Base-by-base conservation (phyloP, 768 basidiomycete species). In the Mycena filopes region DNA sequence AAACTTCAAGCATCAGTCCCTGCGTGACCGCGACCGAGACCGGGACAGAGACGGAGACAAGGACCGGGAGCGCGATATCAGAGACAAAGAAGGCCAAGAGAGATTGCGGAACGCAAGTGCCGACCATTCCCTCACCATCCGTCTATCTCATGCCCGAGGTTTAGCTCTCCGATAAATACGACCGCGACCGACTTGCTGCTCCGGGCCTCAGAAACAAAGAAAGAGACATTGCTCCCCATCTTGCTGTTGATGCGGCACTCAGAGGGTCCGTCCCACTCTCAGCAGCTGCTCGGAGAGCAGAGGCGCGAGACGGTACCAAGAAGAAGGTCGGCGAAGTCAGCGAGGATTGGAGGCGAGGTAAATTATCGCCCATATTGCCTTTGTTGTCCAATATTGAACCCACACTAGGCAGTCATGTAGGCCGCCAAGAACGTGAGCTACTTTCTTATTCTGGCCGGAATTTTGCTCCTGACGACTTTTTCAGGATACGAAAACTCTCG, bases 261-360 rank as follows among this genome's bases (percentile, higher is more conserved):
- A 80, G 85, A 64, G 75, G 83, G 38, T 72, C 78, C 48, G 68
- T 81, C 21, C 80, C 74, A 25, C 70, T 80, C 6, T 71, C 80
- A 56, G 73, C 79, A 31, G 70, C 84, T 43, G 78, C 85, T 53
- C 85, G 91, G 59, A 79, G 86, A 50, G 76, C 81, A 50, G 91
- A 93, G 62, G 79, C 81, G 28, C 82, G 89, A 71, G 92, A 93
- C 29, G 66, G 80, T 58, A 72, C 79, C 47, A 91, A 87, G 80
- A 89, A 88, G 79, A 90, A 90, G 77, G 82, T 83, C 46, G 91
- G 89, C 40, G 93, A 94, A 74, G 82, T 81, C 26, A 89, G 87
- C 70, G 92, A 94, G 70, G 93, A 95, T 72, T 95, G 93, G 93
- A 85, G 93, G 74, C 85, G 91, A 87, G 91, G 93, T 93, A 70